Conservation (phyloP, 805 yeast species). For the Lachancea nothofagi region DNA sequence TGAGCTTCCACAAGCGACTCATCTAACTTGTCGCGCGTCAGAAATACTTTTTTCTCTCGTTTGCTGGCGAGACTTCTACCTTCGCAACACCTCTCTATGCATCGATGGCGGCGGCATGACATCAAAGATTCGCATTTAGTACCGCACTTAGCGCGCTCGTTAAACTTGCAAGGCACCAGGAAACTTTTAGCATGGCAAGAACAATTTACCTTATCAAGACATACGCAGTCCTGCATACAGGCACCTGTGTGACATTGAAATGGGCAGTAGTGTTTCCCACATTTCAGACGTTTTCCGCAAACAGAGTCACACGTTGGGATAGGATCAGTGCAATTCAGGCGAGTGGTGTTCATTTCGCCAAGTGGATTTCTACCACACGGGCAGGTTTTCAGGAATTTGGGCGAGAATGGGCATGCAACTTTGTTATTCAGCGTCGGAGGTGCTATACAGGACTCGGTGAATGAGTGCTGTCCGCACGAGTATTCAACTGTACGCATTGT, state of each 20-base stretch:
- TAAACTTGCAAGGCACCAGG: conserved; percentile 57
- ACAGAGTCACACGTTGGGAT: conserved; percentile 65
- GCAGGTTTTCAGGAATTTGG: conserved; percentile 56
- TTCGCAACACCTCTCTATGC: conserved; percentile 62
- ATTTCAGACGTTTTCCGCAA: conserved; percentile 58
- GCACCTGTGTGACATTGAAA: conserved; percentile 71
- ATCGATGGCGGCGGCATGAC: conserved; percentile 78
- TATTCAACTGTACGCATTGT: conserved; percentile 41
- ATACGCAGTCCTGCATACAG: conserved; percentile 62
- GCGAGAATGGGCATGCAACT: conserved; percentile 57
- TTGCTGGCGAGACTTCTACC: conserved; percentile 53
- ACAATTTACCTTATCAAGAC: conserved; percentile 49
- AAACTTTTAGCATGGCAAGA: conserved; percentile 54
- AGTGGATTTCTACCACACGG: conserved; percentile 70
- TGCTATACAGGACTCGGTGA: conserved; percentile 40
- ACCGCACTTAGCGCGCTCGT: conserved; percentile 56
- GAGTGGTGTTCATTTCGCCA: conserved; percentile 34
- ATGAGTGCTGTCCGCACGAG: conserved; percentile 64
- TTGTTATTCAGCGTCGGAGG: conserved; percentile 22
- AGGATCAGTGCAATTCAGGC: conserved; percentile 67
- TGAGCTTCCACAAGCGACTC: conserved; percentile 62
- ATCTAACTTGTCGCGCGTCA: conserved; percentile 37
- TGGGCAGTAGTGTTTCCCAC: conserved; percentile 70
- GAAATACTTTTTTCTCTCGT: conserved; percentile 41
- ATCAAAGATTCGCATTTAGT: conserved; percentile 69